Conservation (phyloP, 306 rosid genomes). For the Vigna nakashimae region DNA sequence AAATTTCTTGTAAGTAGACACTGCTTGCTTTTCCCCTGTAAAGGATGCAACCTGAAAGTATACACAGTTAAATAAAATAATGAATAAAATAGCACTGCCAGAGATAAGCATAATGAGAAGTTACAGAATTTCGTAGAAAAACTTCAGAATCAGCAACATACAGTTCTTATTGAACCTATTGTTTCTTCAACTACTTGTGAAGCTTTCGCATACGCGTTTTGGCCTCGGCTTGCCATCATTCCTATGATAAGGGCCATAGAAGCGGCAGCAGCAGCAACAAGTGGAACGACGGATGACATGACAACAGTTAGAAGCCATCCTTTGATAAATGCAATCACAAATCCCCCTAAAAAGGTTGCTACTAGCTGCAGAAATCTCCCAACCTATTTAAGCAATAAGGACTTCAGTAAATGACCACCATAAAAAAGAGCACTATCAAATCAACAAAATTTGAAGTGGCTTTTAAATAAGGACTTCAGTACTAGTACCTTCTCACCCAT, state of each 20-base stretch:
- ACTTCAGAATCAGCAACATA: slow-evolving; percentile 44
- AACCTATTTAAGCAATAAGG: slow-evolving; percentile 58
- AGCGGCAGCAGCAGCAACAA: slow-evolving; percentile 63
- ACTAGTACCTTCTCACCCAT: slow-evolving; percentile 82
- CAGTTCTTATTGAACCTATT: slow-evolving; percentile 81
- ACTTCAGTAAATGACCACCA: not conserved
- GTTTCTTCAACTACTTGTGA: slow-evolving; percentile 80
- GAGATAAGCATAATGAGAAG: slow-evolving; percentile 7
- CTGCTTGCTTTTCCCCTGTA: slow-evolving; percentile 79
- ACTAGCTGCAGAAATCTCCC: slow-evolving; percentile 71
- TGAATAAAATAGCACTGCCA: slow-evolving; percentile 3
- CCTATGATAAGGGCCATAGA: slow-evolving; percentile 54
- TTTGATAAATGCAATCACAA: slow-evolving; percentile 67
- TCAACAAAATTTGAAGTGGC: not conserved
- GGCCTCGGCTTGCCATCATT: slow-evolving; percentile 68
- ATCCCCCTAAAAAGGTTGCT: slow-evolving; percentile 73
- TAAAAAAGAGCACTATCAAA: not conserved
- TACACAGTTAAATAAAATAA: not conserved
- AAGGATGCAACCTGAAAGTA: slow-evolving; percentile 73
- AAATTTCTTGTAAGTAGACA: slow-evolving; percentile 58
- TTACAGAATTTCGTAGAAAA: not conserved
- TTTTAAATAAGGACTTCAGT: not conserved
- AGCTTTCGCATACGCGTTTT: slow-evolving; percentile 73
- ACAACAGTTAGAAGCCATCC: slow-evolving; percentile 87
- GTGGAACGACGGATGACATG: slow-evolving; percentile 66